These are phyloP conservation scores for Mortierella sp. DNA, from an alignment of 371 early-diverging fungal genomes.

Conservation along the genomic window DNA sequence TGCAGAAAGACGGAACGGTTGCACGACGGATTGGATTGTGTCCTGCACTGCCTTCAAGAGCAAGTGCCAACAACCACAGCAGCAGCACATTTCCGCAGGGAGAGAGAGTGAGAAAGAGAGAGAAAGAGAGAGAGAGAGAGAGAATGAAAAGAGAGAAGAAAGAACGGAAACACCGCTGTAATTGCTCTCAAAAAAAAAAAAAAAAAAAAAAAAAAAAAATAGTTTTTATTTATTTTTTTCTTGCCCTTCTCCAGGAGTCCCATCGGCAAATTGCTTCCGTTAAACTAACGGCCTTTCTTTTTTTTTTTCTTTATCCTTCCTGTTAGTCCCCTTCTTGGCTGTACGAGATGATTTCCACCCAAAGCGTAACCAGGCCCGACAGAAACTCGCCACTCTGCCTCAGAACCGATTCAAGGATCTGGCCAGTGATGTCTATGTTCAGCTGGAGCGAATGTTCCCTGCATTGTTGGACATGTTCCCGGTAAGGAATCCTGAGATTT, in stretches of 20 bases:
- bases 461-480: conserved; percentile 51
- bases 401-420: conserved; percentile 89
- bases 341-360: conserved; percentile 90
- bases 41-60: no score
- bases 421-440: conserved; percentile 90
- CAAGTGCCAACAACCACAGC: no score
- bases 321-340: conserved; percentile 86
- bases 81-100: no score
- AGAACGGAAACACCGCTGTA: not conserved
- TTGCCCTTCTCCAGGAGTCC: not conserved
- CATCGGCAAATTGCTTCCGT: not conserved
- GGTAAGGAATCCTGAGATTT: conserved; percentile 12
- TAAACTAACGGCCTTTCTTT: not conserved
- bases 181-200: no score
- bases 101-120: no score
- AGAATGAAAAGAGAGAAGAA: no score
- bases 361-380: conserved; percentile 96
- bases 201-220: not conserved
- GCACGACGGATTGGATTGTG: conserved; percentile 9
- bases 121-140: no score
- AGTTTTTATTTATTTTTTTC: not conserved
- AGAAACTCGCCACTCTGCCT: conserved; percentile 94
- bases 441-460: conserved; percentile 81
- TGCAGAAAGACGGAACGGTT: not conserved
- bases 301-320: not conserved